Evolutionary conservation across 2,329 filamentous ascomycete genomes (phyloP).

Genomic region (Aspergillus uvarum): DNA sequence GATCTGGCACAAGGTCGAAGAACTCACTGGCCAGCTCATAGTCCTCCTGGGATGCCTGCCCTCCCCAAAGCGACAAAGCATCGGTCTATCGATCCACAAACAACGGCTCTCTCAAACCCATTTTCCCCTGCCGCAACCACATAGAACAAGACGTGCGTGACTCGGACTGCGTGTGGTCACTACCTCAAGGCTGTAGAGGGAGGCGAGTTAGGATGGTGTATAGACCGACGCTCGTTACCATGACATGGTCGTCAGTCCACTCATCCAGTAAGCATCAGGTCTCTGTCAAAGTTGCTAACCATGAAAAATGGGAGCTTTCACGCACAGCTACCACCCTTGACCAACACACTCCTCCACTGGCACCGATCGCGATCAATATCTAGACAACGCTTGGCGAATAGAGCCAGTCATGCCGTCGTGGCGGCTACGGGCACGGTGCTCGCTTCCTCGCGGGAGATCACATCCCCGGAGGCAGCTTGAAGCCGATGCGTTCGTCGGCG

Average conservation of each 20-base stretch:
- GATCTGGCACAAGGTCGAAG: slow-evolving; percentile 37
- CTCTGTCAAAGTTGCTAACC: no score
- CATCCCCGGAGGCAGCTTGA: no score
- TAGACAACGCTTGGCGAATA: no score
- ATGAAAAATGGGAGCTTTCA: slow-evolving; percentile 1
- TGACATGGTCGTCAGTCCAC: no score
- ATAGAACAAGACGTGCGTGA: slow-evolving; percentile 20
- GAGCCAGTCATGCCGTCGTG: no score
- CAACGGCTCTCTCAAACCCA: not conserved
- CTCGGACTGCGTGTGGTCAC: slow-evolving; percentile 37
- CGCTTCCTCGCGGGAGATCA: no score
- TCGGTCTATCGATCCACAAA: no score
- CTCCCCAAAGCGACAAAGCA: not conserved
- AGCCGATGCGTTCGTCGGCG: no score
- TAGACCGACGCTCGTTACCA: slow-evolving; percentile 40
- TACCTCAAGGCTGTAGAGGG: slow-evolving; percentile 32
- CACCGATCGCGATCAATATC: no score
- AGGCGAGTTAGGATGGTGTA: slow-evolving; percentile 41
- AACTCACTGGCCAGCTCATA: slow-evolving; percentile 40
- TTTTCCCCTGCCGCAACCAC: not conserved
- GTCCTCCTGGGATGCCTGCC: slow-evolving; percentile 36
- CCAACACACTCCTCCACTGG: not conserved
- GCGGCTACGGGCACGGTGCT: no score
- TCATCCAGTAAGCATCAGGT: not conserved
- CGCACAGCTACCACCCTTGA: slow-evolving; percentile 49